Base-by-base conservation (phyloP, 176 grass and related monocot species). In the Avena sativa region DNA sequence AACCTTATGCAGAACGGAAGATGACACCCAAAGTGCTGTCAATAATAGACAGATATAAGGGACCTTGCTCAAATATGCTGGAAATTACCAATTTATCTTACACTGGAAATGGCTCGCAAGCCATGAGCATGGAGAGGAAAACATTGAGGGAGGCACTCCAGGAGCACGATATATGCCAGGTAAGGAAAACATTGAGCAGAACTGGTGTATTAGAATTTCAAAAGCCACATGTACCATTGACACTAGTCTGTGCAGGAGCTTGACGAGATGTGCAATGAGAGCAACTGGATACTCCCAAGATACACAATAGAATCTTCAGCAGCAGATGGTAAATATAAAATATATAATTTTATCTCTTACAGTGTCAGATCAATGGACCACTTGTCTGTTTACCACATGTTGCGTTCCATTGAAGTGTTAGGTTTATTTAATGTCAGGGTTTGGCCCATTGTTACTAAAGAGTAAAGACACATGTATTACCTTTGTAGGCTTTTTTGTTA, bases 241-340 rank as follows among this genome's bases (percentile, higher is more conserved):
- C 57, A 86, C 50, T 38, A 50, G 57, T 9, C 23, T 19, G 12
- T 90, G 71, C 91, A 90, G 91, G 88, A 93, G 23, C 79, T 93
- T 78, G 85, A 90, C 51, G 64, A 67, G 25, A 85, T 90, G 68
- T 93, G 91, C 85, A 65, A 47, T 65, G 71, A 82, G 36, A 85
- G 76, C 25, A 82, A 87, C 58, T 93, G 91, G 91, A 86, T 83
- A 61, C 78, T 70, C 61, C 91, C 86, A 73, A 88, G 86, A 90
- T 90, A 93, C 59, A 75, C 11, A 23, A 73, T 90, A 38, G 38
- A 88, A 62, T 86, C 91, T 82, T 93, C 86, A 64, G 66, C 74
- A 50, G 36, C 50, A 14, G 48, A 78, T 82, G 91, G 91, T 93
- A 93, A 20, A 71, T 69, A 16, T 2, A 32, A 8, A 71, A 87